These are phyloP conservation scores for Solanum tacnaense DNA, from an alignment of 257 asterid genomes.

Conservation along the genomic window DNA sequence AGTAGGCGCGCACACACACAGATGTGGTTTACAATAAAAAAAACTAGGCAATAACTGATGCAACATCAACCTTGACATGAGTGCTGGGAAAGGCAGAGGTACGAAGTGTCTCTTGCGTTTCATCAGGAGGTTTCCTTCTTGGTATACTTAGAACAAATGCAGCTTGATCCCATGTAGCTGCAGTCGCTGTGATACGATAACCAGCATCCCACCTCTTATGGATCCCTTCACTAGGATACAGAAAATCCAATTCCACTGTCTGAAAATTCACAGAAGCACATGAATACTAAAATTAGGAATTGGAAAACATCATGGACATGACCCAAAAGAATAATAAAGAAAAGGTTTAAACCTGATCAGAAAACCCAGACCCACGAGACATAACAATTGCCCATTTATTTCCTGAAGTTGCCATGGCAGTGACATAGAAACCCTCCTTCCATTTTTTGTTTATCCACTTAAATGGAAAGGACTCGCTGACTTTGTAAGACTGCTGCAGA, in stretches of 20 bases:
- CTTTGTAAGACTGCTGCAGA: slow-evolving; percentile 62
- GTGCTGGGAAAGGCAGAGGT: slow-evolving; percentile 47
- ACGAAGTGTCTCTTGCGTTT: slow-evolving; percentile 59
- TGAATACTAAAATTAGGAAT: neutral
- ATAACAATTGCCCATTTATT: slow-evolving; percentile 60
- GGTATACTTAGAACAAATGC: slow-evolving; percentile 63
- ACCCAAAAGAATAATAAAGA: neutral
- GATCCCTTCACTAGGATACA: slow-evolving; percentile 74
- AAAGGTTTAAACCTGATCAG: slow-evolving; percentile 34
- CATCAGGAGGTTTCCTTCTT: slow-evolving; percentile 35
- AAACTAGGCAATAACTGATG: neutral
- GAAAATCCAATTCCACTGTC: slow-evolving; percentile 71
- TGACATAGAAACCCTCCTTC: slow-evolving; percentile 62
- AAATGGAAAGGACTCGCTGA: slow-evolving; percentile 56
- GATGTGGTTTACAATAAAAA: neutral
- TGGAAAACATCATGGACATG: neutral
- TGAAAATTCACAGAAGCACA: slow-evolving; percentile 5
- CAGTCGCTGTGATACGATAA: slow-evolving; percentile 57
- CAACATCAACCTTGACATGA: slow-evolving; percentile 43
- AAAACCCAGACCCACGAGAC: slow-evolving; percentile 69
- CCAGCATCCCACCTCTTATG: slow-evolving; percentile 65
- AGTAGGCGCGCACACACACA: neutral
- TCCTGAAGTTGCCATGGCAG: slow-evolving; percentile 71
- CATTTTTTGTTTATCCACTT: slow-evolving; percentile 75
- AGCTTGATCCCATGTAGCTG: slow-evolving; percentile 59